These are phyloP conservation scores for Lavandula angustifolia DNA, from an alignment of 257 asterid species.

Conservation along the genomic window DNA sequence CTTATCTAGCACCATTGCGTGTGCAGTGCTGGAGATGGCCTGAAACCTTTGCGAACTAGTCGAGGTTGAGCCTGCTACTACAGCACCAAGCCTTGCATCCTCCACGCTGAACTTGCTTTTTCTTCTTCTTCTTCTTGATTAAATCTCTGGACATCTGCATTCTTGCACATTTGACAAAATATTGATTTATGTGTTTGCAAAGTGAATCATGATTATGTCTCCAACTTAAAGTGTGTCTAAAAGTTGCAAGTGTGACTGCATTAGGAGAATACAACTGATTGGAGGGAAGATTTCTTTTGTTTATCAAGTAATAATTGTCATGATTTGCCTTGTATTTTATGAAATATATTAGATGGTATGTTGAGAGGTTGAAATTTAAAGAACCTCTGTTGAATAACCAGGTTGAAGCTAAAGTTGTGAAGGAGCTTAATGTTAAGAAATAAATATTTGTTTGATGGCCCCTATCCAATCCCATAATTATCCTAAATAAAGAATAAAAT, in stretches of 20 bases:
- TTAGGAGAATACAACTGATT: constrained; percentile 36
- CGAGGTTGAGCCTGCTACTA: constrained; percentile 60
- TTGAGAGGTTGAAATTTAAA: constrained; percentile 47
- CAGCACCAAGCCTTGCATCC: constrained; percentile 71
- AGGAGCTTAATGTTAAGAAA: background rate
- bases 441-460: background rate
- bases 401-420: background rate
- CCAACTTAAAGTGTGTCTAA: constrained; percentile 36
- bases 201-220: constrained; percentile 62
- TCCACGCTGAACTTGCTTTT: constrained; percentile 42
- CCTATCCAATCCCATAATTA: background rate
- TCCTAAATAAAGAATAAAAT: background rate
- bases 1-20: constrained; percentile 87
- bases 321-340: constrained; percentile 31
- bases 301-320: constrained; percentile 30
- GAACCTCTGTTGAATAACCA: constrained; percentile 20
- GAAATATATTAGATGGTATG: constrained; percentile 51
- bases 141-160: constrained; percentile 53
- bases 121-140: constrained; percentile 51
- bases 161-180: constrained; percentile 38
- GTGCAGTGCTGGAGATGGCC: constrained; percentile 66
- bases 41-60: constrained; percentile 43
- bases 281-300: constrained; percentile 47
- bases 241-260: constrained; percentile 35
- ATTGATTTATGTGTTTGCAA: constrained; percentile 48